These are phyloP conservation scores for Talaromyces nanjingensis DNA, from an alignment of 495 filamentous ascomycete species.

Conservation along the genomic window DNA sequence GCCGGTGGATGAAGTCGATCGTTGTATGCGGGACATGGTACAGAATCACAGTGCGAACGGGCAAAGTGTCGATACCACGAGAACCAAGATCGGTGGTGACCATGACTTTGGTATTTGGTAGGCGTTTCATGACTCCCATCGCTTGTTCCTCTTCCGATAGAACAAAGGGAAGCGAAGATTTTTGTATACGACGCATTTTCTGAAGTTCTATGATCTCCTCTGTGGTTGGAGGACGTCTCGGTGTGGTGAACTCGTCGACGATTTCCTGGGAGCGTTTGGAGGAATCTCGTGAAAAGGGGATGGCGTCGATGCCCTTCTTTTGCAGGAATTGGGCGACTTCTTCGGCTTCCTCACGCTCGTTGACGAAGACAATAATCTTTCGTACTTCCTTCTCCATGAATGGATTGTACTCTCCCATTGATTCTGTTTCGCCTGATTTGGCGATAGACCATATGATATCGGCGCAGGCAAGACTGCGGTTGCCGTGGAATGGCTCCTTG, in stretches of 20 bases:
- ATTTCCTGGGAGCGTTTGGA: constrained; percentile 66
- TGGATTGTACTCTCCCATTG: constrained; percentile 22
- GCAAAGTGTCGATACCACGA: constrained; percentile 89
- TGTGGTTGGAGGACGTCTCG: constrained; percentile 34
- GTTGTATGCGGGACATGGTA: constrained; percentile 95
- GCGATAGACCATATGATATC: constrained; percentile 92
- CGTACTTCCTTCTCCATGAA: constrained; percentile 54
- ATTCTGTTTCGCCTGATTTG: constrained; percentile 54
- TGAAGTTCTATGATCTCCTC: constrained; percentile 31
- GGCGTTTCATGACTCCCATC: constrained; percentile 1
- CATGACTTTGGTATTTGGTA: constrained; percentile 77
- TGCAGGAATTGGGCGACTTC: constrained; percentile 73
- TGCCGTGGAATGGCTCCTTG: constrained; percentile 82
- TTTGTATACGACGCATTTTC: constrained; percentile 22
- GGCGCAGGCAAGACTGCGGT: constrained; percentile 84
- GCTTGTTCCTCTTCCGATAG: constrained; percentile 18
- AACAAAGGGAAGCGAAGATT: constrained; percentile 28
- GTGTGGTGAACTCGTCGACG: constrained; percentile 67
- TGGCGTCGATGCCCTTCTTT: constrained; percentile 80
- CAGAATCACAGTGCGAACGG: constrained; percentile 81
- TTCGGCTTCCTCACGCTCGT: constrained; percentile 82
- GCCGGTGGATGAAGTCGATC: constrained; percentile 93
- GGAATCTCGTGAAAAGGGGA: constrained; percentile 75
- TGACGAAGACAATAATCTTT: constrained; percentile 93
- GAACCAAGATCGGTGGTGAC: constrained; percentile 91